These are phyloP conservation scores for Nitzschia palea DNA, from an alignment of 108 stramenopile genomes.

Conservation along the genomic window DNA sequence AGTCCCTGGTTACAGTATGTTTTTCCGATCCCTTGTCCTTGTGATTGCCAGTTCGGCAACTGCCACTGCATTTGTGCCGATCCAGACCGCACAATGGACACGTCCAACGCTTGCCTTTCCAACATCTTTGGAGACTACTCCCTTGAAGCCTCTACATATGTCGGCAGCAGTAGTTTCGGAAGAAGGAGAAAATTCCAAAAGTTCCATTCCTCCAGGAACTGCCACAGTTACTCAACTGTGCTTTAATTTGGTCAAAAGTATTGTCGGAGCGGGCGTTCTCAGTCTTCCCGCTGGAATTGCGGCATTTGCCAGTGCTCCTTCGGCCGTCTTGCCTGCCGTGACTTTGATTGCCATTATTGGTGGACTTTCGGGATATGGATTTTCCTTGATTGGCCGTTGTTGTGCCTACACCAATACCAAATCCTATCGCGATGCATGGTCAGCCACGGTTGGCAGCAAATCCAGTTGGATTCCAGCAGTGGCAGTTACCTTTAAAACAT, in stretches of 20 bases:
- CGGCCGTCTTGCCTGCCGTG: slow-evolving; percentile 85
- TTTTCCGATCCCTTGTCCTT: neutral
- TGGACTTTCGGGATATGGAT: slow-evolving; percentile 85
- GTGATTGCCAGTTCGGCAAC: neutral
- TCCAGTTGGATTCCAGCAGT: slow-evolving; percentile 81
- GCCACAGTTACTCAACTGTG: slow-evolving; percentile 63
- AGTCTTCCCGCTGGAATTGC: slow-evolving; percentile 94
- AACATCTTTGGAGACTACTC: neutral
- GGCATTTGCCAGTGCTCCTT: slow-evolving; percentile 85
- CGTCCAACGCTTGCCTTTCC: neutral
- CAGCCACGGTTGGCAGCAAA: slow-evolving; percentile 68
- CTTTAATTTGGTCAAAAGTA: slow-evolving; percentile 75
- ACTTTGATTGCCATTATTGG: slow-evolving; percentile 80
- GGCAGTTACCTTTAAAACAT: slow-evolving; percentile 86
- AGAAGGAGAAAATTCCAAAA: slow-evolving; percentile 41
- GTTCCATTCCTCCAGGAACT: slow-evolving; percentile 43
- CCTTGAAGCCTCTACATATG: slow-evolving; percentile 14
- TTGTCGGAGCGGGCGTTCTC: slow-evolving; percentile 91
- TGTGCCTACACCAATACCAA: slow-evolving; percentile 83
- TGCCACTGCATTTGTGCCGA: slow-evolving; percentile 1
- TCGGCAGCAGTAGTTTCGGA: slow-evolving; percentile 8
- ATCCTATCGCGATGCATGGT: slow-evolving; percentile 93
- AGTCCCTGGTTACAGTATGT: too few species aligned
- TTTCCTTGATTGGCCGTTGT: slow-evolving; percentile 86
- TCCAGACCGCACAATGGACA: neutral